Evolutionary conservation across 2,329 filamentous ascomycete species (phyloP).

Genomic region (Colletotrichum tofieldiae): DNA sequence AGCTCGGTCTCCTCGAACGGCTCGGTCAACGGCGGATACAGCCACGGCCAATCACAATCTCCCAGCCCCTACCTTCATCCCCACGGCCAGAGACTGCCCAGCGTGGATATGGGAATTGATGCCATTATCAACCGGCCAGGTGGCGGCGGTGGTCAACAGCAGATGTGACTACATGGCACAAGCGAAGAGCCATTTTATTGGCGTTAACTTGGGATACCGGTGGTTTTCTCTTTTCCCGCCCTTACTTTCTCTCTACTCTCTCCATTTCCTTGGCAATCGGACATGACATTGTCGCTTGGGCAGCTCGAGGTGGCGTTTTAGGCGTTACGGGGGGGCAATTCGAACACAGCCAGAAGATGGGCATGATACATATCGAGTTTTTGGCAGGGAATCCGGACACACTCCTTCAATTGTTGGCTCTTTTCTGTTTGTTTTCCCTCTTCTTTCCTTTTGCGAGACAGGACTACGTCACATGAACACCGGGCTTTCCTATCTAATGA

Average conservation of each 20-base stretch:
- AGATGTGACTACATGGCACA: conserved; percentile 30
- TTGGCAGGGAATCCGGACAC: background rate
- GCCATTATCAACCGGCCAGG: conserved; percentile 70
- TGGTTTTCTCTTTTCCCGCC: background rate
- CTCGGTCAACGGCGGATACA: conserved; percentile 51
- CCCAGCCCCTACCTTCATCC: conserved; percentile 45
- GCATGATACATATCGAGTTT: background rate
- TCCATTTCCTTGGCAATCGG: conserved; percentile 19
- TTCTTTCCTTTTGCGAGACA: conserved; percentile 7
- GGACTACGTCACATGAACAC: conserved; percentile 10
- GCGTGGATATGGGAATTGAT: conserved; percentile 74
- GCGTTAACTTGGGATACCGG: background rate
- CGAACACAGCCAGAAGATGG: background rate
- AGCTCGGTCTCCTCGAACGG: conserved; percentile 68
- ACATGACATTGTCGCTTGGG: conserved; percentile 11
- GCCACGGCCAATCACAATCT: conserved; percentile 47
- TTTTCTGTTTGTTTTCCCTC: conserved; percentile 18
- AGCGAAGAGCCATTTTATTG: background rate
- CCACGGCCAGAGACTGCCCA: conserved; percentile 65
- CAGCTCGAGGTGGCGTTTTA: conserved; percentile 22
- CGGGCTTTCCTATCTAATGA: conserved; percentile 29
- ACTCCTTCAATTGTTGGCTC: background rate
- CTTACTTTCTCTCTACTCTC: conserved; percentile 21
- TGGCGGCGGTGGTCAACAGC: conserved; percentile 46
- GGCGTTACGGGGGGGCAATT: conserved; percentile 16